Conservation (phyloP, 2,329 filamentous ascomycete species). For the Trichoderma cornu-damae region DNA sequence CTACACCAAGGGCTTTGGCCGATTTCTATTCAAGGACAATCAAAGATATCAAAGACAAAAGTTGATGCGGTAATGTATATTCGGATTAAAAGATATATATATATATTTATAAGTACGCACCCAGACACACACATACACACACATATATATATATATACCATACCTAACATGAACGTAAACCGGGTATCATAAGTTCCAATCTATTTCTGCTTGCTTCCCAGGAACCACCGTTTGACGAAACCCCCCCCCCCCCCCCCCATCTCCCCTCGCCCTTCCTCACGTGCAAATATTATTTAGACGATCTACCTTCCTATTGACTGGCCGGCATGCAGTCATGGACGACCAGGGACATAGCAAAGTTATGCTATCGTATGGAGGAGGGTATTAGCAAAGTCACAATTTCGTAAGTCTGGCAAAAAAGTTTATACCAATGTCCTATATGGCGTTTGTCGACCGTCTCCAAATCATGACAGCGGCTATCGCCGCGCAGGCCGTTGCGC, state of each 20-base stretch:
- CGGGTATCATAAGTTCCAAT: slow-evolving; percentile 14
- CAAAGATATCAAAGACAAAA: no score
- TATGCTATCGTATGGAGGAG: background rate
- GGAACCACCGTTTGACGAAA: background rate
- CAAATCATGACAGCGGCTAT: slow-evolving; percentile 62
- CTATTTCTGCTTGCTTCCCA: slow-evolving; percentile 1
- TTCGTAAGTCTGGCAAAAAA: background rate
- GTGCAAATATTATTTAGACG: background rate
- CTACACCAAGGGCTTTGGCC: background rate
- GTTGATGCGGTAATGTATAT: no score
- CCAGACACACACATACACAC: no score
- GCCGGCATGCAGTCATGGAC: background rate
- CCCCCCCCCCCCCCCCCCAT: no score
- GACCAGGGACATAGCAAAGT: no score
- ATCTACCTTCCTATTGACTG: background rate
- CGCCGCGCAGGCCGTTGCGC: slow-evolving; percentile 62
- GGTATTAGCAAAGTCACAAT: background rate
- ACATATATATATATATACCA: background rate
- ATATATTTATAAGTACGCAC: background rate
- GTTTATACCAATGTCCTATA: slow-evolving; percentile 21
- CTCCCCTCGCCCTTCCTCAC: no score
- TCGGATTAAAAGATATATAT: background rate
- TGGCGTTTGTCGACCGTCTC: slow-evolving; percentile 51
- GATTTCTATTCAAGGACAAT: no score
- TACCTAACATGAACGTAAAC: slow-evolving; percentile 2